Percentiles rank a stretch among this genome's conserved stretches.
Conservation (phyloP, 805 yeast species). For the Monosporozyma solicola region DNA sequence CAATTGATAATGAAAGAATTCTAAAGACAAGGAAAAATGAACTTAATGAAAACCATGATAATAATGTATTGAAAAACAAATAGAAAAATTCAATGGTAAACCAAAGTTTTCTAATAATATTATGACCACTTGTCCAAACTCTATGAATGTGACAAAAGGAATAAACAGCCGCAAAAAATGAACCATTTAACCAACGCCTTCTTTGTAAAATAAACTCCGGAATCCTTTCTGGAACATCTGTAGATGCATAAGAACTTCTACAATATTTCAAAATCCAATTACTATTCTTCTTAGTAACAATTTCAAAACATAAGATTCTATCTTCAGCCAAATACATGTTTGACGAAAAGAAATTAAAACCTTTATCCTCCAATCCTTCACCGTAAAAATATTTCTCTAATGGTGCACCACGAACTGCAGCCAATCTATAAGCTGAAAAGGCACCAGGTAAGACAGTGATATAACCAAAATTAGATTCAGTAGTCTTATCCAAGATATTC, state of each 20-base stretch:
- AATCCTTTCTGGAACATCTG: slow-evolving; percentile 87
- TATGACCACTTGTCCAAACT: slow-evolving; percentile 75
- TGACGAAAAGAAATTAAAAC: slow-evolving; percentile 79
- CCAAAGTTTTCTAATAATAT: slow-evolving; percentile 53
- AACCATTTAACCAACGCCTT: slow-evolving; percentile 95
- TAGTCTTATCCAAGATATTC: slow-evolving; percentile 89
- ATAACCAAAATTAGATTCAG: slow-evolving; percentile 91
- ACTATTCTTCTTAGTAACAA: slow-evolving; percentile 72
- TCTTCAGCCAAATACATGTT: slow-evolving; percentile 98
- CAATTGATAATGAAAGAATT: slow-evolving; percentile 73
- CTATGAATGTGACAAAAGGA: slow-evolving; percentile 69
- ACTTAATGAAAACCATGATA: slow-evolving; percentile 89
- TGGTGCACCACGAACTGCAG: slow-evolving; percentile 78
- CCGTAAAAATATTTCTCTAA: slow-evolving; percentile 87
- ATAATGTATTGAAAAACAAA: slow-evolving; percentile 61
- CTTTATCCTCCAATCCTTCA: slow-evolving; percentile 60
- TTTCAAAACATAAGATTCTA: slow-evolving; percentile 87
- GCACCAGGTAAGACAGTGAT: slow-evolving; percentile 95
- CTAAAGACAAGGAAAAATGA: slow-evolving; percentile 86
- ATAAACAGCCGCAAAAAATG: slow-evolving; percentile 89
- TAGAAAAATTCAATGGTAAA: slow-evolving; percentile 73
- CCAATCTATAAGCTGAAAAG: slow-evolving; percentile 85
- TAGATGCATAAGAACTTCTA: slow-evolving; percentile 80
- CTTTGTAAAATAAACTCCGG: slow-evolving; percentile 86
- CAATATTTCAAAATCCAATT: slow-evolving; percentile 80